Base-by-base conservation (phyloP, 306 rosid genomes). In the Lagenaria siceraria region DNA sequence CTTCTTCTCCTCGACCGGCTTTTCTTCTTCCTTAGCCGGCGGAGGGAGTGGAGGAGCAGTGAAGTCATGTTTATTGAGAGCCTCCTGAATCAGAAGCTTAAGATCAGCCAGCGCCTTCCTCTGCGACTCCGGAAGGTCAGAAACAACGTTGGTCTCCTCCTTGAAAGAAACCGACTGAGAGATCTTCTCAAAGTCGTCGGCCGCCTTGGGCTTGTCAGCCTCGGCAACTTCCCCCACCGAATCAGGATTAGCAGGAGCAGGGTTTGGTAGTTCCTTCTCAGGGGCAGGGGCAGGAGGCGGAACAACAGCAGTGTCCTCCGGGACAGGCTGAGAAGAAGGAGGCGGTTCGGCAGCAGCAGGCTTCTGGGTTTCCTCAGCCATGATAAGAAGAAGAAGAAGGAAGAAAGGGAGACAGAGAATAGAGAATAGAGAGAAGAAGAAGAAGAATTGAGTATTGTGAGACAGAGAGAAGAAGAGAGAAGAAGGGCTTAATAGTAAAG, bases 151-250 rank as follows among this genome's bases (percentile, higher is more conserved):
- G 82, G 75, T 90, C 76, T 95, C 98, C 51, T 95, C 98, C 88
- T 95, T 95, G 85, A 95, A 95, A 17, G 98, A 95, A 64, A 89
- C 96, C 10, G 97, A 95, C 75, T 90, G 90, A 2, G 90, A 52
- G 17, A 83, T 85, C 64, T 84, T 51, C 25, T 81, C 84, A 35
- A 65, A 75, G 18, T 77, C 87, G 19, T 71, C 87, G 3, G 58
- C 7, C 75, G 58, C 21, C 79, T 85, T 84, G 58, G 85, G 36
- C 25, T 82, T 79, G 75, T 25, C 78, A 24, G 49, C 82, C 29
- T 46, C 89, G 0, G 54, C 79, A 1, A 53, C 84, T 80, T 62
- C 86, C 72, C 56, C 86, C 0, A 56, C 51, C 0, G 64, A 15
- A 1, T 38, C 72, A 17, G 81, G 56, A 22, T 85, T 82, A 21